phyloP scores from a whole-genome alignment of 2,329 filamentous ascomycete genomes.

The Hypoxylon rubiginosum region DNA sequence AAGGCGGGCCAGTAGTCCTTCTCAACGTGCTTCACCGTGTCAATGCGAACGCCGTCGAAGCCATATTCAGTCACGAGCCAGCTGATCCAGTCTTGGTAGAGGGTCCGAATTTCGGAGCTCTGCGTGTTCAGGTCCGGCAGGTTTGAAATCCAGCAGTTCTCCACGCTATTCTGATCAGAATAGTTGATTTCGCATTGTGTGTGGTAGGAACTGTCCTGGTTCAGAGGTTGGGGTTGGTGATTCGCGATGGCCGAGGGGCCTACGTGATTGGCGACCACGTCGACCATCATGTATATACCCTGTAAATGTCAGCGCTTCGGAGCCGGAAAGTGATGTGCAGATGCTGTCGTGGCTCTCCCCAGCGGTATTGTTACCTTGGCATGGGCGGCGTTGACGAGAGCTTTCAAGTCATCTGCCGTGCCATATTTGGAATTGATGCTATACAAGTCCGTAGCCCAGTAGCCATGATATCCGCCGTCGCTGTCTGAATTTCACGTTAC shows the following conservation, averaged over 20 bases:
- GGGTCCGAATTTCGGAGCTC: slow-evolving; percentile 59
- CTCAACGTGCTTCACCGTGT: slow-evolving; percentile 73
- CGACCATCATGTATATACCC: slow-evolving; percentile 60
- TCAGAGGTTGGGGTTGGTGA: slow-evolving; percentile 59
- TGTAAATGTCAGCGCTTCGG: slow-evolving; percentile 9
- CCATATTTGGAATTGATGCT: slow-evolving; percentile 71
- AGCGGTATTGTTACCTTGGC: slow-evolving; percentile 61
- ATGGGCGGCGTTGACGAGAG: slow-evolving; percentile 68
- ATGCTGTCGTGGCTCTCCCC: not conserved
- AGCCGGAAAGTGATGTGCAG: not conserved
- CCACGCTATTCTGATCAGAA: slow-evolving; percentile 61
- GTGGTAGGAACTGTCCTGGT: slow-evolving; percentile 71
- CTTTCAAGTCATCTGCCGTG: slow-evolving; percentile 69
- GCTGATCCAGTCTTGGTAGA: slow-evolving; percentile 71
- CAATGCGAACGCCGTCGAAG: slow-evolving; percentile 73
- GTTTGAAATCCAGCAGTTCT: slow-evolving; percentile 68
- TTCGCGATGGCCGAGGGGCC: slow-evolving; percentile 64
- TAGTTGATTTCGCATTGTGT: slow-evolving; percentile 70
- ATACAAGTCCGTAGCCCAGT: slow-evolving; percentile 66
- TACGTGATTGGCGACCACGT: slow-evolving; percentile 68
- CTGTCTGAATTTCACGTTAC: slow-evolving; percentile 47
- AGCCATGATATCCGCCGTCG: slow-evolving; percentile 66
- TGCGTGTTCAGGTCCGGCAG: slow-evolving; percentile 74
- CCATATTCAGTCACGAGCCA: slow-evolving; percentile 70
- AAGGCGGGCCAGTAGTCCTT: slow-evolving; percentile 70